Evolutionary conservation across 257 asterid genomes (phyloP).

Genomic region (Solanum tarapatanum): DNA sequence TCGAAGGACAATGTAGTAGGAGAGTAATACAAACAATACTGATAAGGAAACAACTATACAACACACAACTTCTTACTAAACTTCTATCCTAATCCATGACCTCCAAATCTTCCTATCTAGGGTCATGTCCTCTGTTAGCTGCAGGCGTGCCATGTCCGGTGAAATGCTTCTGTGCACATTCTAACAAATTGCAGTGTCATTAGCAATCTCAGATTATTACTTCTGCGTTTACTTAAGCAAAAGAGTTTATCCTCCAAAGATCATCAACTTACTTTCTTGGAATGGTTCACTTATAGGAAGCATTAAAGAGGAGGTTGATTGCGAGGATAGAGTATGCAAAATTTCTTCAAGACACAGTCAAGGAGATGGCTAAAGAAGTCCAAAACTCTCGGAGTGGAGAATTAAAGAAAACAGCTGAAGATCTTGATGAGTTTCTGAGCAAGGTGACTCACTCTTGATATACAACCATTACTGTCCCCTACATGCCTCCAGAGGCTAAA

Average conservation of each 20-base stretch:
- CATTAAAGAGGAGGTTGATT: conserved; percentile 57
- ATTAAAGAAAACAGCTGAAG: conserved; percentile 78
- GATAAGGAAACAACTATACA: neutral
- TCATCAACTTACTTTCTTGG: neutral
- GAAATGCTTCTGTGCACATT: neutral
- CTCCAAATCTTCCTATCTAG: neutral
- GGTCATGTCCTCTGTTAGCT: neutral
- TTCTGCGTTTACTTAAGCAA: neutral
- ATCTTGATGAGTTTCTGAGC: conserved; percentile 68
- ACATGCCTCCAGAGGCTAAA: neutral
- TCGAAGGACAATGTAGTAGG: neutral
- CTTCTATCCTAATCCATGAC: neutral
- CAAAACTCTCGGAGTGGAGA: conserved; percentile 77
- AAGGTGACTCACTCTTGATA: conserved; percentile 31
- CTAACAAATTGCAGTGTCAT: neutral
- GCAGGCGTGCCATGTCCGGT: neutral
- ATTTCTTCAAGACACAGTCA: conserved; percentile 80
- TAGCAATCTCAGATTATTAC: neutral
- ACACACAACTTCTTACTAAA: neutral
- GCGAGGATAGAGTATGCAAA: conserved; percentile 81
- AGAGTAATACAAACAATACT: neutral
- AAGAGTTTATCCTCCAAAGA: neutral
- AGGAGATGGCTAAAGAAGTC: conserved; percentile 89
- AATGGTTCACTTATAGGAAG: conserved; percentile 45
- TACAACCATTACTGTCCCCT: neutral